These are phyloP conservation scores for Leccinum sublutescens DNA, from an alignment of 768 basidiomycete genomes.

Conservation along the genomic window DNA sequence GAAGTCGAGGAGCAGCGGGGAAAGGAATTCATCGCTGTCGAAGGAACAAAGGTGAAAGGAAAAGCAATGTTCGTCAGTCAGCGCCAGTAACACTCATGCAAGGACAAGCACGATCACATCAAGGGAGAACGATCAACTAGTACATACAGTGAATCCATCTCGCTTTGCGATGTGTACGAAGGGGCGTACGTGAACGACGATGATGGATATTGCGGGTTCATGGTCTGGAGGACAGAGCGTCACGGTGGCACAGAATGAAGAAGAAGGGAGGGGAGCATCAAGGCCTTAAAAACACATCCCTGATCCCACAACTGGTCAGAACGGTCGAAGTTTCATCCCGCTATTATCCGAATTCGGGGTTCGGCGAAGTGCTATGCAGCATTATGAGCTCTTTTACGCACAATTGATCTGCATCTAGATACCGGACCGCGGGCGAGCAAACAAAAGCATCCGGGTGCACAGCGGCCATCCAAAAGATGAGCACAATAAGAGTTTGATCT, in stretches of 20 bases:
- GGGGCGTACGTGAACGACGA: not conserved
- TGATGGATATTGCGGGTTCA: not conserved
- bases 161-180: not conserved
- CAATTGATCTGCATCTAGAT: not conserved
- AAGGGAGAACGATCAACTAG: not conserved
- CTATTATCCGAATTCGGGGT: slow-evolving; percentile 1
- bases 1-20: slow-evolving; percentile 2
- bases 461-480: not conserved
- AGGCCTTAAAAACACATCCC: slow-evolving; percentile 6
- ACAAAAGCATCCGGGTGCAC: not conserved
- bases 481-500: not conserved
- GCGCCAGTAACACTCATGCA: not conserved
- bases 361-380: slow-evolving; percentile 7
- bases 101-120: not conserved
- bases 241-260: not conserved
- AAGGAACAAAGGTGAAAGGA: not conserved
- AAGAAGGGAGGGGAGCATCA: not conserved
- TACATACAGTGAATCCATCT: slow-evolving; percentile 13
- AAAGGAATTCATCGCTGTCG: slow-evolving; percentile 19
- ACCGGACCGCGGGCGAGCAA: not conserved
- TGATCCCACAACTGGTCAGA: not conserved
- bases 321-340: not conserved
- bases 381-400: not conserved
- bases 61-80: not conserved
- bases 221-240: not conserved